Percentiles rank a stretch among this genome's conserved stretches.
These are phyloP conservation scores for Phytophthora meadii DNA, from an alignment of 352 stramenopile species.

Conservation along the genomic window DNA sequence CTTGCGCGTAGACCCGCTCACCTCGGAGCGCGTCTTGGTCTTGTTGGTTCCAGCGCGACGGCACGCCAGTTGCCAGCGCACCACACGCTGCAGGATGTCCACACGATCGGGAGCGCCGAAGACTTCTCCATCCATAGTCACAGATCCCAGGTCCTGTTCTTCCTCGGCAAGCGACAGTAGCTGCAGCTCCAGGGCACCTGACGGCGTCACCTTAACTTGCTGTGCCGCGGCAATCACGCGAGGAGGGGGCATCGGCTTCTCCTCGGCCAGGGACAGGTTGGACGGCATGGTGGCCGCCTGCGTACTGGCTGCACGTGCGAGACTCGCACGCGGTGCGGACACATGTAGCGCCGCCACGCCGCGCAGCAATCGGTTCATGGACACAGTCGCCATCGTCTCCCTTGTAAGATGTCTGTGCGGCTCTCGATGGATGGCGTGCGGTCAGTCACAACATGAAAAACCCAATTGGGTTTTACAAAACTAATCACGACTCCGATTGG, in stretches of 20 bases:
- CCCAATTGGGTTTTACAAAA: not conserved
- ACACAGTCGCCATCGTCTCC: conserved; percentile 34
- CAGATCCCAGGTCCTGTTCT: conserved; percentile 39
- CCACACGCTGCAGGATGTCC: conserved; percentile 89
- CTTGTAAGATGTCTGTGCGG: conserved; percentile 17
- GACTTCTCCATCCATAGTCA: conserved; percentile 75
- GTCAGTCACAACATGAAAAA: conserved; percentile 1
- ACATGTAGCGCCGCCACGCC: conserved; percentile 64
- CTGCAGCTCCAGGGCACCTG: conserved; percentile 74
- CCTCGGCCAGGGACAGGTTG: conserved; percentile 77
- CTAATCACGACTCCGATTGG: too few relatives aligned
- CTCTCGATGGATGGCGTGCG: conserved; percentile 18
- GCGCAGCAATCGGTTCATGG: conserved; percentile 67
- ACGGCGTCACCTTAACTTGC: conserved; percentile 55
- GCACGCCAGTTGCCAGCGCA: conserved; percentile 88
- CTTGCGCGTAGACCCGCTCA: conserved; percentile 89
- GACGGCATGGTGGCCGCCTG: conserved; percentile 40
- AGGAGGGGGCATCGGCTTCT: conserved; percentile 72
- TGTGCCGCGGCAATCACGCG: conserved; percentile 71
- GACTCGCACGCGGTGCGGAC: conserved; percentile 50
- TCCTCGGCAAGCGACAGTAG: conserved; percentile 65
- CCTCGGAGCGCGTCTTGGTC: conserved; percentile 89
- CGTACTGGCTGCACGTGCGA: conserved; percentile 39
- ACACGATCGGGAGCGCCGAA: conserved; percentile 82
- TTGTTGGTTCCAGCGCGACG: conserved; percentile 88